Conservation (phyloP, 257 asterid genomes). For the Petunia axillaris region DNA sequence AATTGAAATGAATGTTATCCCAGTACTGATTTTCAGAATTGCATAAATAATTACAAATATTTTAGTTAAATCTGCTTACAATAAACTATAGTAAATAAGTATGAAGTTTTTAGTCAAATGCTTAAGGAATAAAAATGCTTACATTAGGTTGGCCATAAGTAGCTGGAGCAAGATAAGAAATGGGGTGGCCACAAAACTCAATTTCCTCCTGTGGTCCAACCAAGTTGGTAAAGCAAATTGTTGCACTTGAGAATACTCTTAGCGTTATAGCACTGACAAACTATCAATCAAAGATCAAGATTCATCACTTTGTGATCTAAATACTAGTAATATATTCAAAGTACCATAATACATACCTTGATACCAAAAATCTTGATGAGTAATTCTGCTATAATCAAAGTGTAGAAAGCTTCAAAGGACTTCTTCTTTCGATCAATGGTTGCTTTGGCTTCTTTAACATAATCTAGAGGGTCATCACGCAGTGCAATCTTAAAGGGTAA, state of each 20-base stretch:
- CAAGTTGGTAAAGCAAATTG: slow-evolving; percentile 42
- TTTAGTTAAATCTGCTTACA: too few species aligned
- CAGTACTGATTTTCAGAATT: too few species aligned
- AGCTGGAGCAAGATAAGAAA: slow-evolving; percentile 37
- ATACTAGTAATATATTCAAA: too few species aligned
- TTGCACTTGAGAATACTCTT: slow-evolving; percentile 32
- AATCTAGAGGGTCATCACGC: slow-evolving; percentile 2
- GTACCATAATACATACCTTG: background rate
- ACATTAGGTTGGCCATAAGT: slow-evolving; percentile 49
- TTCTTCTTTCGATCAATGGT: slow-evolving; percentile 18
- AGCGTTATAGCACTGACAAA: slow-evolving; percentile 32
- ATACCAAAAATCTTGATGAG: background rate
- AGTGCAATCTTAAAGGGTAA: background rate
- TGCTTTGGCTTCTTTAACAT: background rate
- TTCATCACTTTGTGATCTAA: background rate
- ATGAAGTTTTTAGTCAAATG: background rate
- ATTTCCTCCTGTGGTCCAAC: slow-evolving; percentile 44
- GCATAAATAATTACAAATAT: too few species aligned
- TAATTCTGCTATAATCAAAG: background rate
- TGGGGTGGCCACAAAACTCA: slow-evolving; percentile 39
- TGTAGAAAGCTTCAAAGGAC: background rate
- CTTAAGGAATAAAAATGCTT: slow-evolving; percentile 8
- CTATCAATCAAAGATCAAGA: background rate
- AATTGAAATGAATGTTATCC: background rate
- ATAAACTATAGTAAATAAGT: background rate